phyloP scores from a whole-genome alignment of 768 basidiomycete genomes.

The Cystofilobasidium bisporidii region DNA sequence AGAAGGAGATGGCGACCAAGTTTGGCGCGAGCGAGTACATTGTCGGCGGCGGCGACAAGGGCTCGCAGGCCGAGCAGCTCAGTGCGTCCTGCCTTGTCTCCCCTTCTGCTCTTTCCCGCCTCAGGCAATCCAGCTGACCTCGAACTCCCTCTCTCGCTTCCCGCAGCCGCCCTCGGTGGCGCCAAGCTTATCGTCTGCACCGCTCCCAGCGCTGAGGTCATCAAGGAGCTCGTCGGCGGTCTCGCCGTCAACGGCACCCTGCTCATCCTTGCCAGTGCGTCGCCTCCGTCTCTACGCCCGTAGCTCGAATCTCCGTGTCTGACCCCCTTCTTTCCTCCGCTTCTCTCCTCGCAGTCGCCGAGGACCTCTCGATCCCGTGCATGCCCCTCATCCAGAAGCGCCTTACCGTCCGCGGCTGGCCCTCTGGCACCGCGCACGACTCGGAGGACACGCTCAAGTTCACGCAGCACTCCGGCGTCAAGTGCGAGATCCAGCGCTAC shows the following conservation, averaged over 20 bases:
- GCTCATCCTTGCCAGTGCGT: conserved; percentile 28
- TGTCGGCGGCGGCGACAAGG: conserved; percentile 34
- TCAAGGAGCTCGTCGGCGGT: conserved; percentile 27
- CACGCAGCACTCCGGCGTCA: conserved; percentile 24
- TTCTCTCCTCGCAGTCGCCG: conserved; percentile 2
- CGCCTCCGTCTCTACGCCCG: background rate
- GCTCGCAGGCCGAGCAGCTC: conserved; percentile 36
- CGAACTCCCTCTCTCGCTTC: background rate
- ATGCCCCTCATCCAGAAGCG: conserved; percentile 28
- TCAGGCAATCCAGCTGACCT: background rate
- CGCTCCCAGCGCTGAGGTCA: conserved; percentile 33
- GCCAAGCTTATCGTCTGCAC: conserved; percentile 40
- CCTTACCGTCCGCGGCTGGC: conserved; percentile 30
- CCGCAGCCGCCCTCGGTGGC: conserved; percentile 29
- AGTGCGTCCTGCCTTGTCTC: conserved; percentile 39
- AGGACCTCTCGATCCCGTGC: conserved; percentile 4
- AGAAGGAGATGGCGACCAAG: conserved; percentile 39
- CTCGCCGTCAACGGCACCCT: conserved; percentile 29
- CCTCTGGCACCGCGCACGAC: conserved; percentile 28
- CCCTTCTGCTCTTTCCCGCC: too few relatives aligned
- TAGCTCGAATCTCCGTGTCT: background rate
- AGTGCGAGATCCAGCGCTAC: conserved; percentile 28
- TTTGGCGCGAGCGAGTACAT: conserved; percentile 44
- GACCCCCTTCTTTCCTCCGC: background rate
- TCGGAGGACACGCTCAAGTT: conserved; percentile 29